Percentiles rank a stretch among this genome's conserved stretches.
phyloP scores from a whole-genome alignment of 305 asterid species.

The Fraxinus albicans region DNA sequence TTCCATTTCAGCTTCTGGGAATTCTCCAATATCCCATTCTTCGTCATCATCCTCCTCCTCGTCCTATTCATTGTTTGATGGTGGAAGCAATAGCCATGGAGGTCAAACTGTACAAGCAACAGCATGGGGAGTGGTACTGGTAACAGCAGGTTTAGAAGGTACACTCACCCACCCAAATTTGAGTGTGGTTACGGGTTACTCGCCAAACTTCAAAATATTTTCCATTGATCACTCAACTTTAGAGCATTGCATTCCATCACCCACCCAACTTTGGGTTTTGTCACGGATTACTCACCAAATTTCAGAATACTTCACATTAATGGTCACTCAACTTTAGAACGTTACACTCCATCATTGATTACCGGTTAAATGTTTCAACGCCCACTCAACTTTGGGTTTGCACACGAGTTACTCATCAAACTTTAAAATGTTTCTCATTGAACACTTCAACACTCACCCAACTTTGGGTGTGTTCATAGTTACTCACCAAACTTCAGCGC shows the following conservation, averaged over 20 bases:
- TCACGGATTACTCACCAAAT: not conserved
- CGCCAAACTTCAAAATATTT: too few relatives aligned
- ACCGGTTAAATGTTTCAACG: not conserved
- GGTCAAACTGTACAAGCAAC: constrained; percentile 66
- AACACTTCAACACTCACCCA: not conserved
- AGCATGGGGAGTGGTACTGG: constrained; percentile 87
- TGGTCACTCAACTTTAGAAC: not conserved
- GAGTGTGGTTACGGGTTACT: not conserved
- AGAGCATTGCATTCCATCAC: not conserved
- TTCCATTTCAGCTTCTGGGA: constrained; percentile 44
- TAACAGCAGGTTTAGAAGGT: constrained; percentile 76
- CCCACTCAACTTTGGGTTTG: not conserved
- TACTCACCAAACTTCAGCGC: too few relatives aligned
- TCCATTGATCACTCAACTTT: not conserved
- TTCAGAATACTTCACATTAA: not conserved
- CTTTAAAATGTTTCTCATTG: not conserved
- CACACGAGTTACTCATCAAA: not conserved
- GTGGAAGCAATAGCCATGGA: constrained; percentile 34
- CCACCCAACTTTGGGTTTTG: not conserved
- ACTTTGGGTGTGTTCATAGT: not conserved
- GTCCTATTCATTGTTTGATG: constrained; percentile 35
- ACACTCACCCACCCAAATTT: not conserved
- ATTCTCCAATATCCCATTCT: constrained; percentile 38
- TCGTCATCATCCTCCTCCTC: constrained; percentile 41
- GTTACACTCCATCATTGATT: not conserved